These are phyloP conservation scores for Amanita polypyramis DNA, from an alignment of 768 basidiomycete species.

Conservation along the genomic window DNA sequence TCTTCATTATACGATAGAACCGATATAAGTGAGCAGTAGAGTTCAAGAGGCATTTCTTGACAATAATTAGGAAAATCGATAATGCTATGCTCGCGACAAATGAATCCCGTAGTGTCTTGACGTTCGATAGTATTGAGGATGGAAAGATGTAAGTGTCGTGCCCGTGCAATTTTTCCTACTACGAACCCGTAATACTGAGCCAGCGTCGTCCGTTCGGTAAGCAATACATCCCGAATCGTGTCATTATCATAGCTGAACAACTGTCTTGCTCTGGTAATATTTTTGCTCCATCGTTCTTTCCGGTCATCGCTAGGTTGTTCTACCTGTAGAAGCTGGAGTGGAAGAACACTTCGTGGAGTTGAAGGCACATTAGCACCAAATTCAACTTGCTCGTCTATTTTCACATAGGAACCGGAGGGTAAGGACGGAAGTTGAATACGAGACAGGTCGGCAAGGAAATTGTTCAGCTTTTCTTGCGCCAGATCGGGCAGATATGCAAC, in stretches of 20 bases:
- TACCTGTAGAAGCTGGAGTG: constrained; percentile 35
- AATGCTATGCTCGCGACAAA: constrained; percentile 45
- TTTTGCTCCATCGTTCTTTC: constrained; percentile 35
- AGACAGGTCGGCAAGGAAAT: constrained; percentile 47
- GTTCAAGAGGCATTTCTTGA: constrained; percentile 52
- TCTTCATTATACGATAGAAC: constrained; percentile 46
- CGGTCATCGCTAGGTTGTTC: constrained; percentile 31
- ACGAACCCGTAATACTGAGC: constrained; percentile 70
- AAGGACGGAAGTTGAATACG: constrained; percentile 26
- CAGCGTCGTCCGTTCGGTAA: constrained; percentile 63
- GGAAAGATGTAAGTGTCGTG: constrained; percentile 52
- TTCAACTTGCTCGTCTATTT: constrained; percentile 43
- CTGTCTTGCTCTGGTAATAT: constrained; percentile 34
- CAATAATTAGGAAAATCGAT: constrained; percentile 50
- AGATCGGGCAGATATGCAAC: constrained; percentile 58
- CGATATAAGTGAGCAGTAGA: constrained; percentile 57
- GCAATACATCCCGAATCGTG: constrained; percentile 47
- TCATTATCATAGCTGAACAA: constrained; percentile 43
- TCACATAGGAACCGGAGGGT: constrained; percentile 29
- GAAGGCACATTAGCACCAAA: constrained; percentile 35
- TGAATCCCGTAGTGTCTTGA: constrained; percentile 28
- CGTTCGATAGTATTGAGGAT: constrained; percentile 38
- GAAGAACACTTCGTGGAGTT: constrained; percentile 23
- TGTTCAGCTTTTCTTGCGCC: constrained; percentile 39
- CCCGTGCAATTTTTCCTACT: constrained; percentile 53